Evolutionary conservation across 768 basidiomycete genomes (phyloP).

Genomic region (Chalciporus chontae): DNA sequence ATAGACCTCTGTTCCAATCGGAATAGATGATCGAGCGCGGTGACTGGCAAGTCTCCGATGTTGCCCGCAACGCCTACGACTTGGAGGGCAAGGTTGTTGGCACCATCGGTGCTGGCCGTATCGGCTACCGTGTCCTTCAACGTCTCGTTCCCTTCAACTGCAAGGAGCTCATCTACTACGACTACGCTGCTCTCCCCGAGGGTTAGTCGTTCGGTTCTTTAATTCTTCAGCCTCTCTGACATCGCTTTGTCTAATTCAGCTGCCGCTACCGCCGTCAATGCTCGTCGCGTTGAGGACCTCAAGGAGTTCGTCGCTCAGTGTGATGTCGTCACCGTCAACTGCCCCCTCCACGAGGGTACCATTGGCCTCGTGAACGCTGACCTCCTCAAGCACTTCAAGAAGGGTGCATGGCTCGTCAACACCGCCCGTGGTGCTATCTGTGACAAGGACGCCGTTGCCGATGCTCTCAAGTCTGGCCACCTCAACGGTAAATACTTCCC

Average conservation of each 20-base stretch:
- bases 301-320: slow-evolving; percentile 61
- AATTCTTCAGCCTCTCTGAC: background rate
- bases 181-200: slow-evolving; percentile 70
- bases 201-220: slow-evolving; percentile 33
- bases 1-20: background rate
- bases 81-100: slow-evolving; percentile 90
- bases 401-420: slow-evolving; percentile 90
- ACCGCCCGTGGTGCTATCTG: slow-evolving; percentile 92
- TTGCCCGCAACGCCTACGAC: slow-evolving; percentile 83
- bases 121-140: slow-evolving; percentile 85
- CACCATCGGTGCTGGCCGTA: slow-evolving; percentile 80
- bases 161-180: slow-evolving; percentile 90
- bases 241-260: slow-evolving; percentile 32
- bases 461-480: slow-evolving; percentile 72
- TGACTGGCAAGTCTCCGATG: slow-evolving; percentile 82
- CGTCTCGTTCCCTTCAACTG: slow-evolving; percentile 78
- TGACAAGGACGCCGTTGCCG: slow-evolving; percentile 76
- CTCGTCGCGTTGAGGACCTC: slow-evolving; percentile 74
- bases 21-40: slow-evolving; percentile 74
- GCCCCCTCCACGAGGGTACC: slow-evolving; percentile 84
- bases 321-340: slow-evolving; percentile 84
- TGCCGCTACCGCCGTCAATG: slow-evolving; percentile 62
- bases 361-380: slow-evolving; percentile 77
- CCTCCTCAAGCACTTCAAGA: slow-evolving; percentile 85
- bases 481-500: slow-evolving; percentile 44